These are phyloP conservation scores for Heliamphora exappendiculata DNA, from an alignment of 148 eudicot species.

Conservation along the genomic window DNA sequence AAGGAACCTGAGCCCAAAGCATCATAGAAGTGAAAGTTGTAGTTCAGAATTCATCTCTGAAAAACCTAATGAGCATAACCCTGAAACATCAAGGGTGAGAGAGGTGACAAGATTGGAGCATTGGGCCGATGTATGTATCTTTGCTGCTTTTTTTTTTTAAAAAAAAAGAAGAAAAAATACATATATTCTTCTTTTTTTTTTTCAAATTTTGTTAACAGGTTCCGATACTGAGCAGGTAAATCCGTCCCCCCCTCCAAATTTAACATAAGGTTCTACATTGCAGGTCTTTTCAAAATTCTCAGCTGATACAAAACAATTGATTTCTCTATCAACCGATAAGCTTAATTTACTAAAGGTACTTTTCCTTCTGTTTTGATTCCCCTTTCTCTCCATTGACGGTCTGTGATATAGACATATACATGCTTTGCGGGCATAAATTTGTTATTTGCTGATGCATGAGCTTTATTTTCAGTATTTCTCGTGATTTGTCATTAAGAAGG, in stretches of 20 bases:
- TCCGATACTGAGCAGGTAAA: not conserved
- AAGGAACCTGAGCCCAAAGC: slow-evolving; percentile 31
- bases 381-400: not conserved
- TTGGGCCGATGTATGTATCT: slow-evolving; percentile 53
- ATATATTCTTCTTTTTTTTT: no score
- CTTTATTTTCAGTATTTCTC: not conserved
- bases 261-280: slow-evolving; percentile 16
- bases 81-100: slow-evolving; percentile 20
- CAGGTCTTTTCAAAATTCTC: slow-evolving; percentile 53
- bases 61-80: slow-evolving; percentile 12
- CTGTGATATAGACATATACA: not conserved
- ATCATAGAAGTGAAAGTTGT: slow-evolving; percentile 25
- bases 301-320: slow-evolving; percentile 26
- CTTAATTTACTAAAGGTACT: slow-evolving; percentile 47
- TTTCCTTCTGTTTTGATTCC: slow-evolving; percentile 15
- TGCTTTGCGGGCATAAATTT: not conserved
- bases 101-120: slow-evolving; percentile 23
- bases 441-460: not conserved
- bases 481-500: not conserved
- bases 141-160: slow-evolving; percentile 3
- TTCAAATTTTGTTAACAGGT: slow-evolving; percentile 11
- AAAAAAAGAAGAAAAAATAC: no score
- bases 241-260: slow-evolving; percentile 8
- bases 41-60: slow-evolving; percentile 17
- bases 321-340: slow-evolving; percentile 40